phyloP scores from a whole-genome alignment of 1,284 basidiomycete genomes.

The Malassezia japonica region DNA sequence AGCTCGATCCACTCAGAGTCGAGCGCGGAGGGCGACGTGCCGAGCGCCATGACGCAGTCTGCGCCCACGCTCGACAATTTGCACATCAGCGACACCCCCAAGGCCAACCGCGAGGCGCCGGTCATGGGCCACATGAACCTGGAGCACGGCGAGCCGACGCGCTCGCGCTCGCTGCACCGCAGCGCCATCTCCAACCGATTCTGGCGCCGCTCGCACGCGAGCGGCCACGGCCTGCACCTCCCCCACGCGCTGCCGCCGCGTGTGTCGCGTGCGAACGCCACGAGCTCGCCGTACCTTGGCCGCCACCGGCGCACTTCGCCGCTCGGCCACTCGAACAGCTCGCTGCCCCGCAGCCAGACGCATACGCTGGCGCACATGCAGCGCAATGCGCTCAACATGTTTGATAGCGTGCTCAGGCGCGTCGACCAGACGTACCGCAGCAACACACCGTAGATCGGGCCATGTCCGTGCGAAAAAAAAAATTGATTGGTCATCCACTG shows the following conservation, averaged over 20 bases:
- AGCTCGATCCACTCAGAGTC: conserved; percentile 13
- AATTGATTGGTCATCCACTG: neutral
- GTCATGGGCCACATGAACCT: too few relatives aligned
- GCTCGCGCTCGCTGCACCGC: conserved; percentile 1
- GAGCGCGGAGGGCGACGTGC: conserved; percentile 14
- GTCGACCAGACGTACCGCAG: conserved; percentile 2
- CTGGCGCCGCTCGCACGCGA: conserved; percentile 7
- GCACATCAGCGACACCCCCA: neutral
- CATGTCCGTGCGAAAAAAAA: too few relatives aligned
- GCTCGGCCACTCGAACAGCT: neutral
- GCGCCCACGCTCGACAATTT: conserved; percentile 22
- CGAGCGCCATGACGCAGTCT: conserved; percentile 34
- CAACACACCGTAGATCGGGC: neutral
- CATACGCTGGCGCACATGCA: conserved; percentile 17
- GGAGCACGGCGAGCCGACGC: neutral
- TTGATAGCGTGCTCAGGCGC: conserved; percentile 9
- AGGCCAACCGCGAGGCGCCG: too few relatives aligned
- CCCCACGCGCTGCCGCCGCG: conserved; percentile 15
- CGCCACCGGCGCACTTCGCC: neutral
- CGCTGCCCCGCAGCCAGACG: conserved; percentile 8
- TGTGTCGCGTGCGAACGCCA: conserved; percentile 16
- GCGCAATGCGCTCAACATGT: conserved; percentile 14
- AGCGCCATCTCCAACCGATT: neutral
- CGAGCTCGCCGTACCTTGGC: conserved; percentile 5
- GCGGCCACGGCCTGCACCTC: neutral